Conservation (phyloP, 176 grass and related monocot species). For the Dactylis glomerata region DNA sequence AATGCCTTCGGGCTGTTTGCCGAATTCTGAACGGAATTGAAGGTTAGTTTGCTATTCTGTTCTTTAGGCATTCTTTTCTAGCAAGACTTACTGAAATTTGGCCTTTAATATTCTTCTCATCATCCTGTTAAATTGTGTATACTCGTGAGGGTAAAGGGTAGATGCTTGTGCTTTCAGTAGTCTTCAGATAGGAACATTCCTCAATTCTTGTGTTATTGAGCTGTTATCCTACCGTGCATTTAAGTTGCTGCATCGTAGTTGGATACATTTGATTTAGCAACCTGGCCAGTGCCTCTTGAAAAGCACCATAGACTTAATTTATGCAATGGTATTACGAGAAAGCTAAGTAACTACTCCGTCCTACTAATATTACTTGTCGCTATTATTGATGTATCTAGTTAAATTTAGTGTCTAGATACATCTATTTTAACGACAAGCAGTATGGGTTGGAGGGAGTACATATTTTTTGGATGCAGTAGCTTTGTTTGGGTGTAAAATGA, state of each 20-base stretch:
- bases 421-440: no score
- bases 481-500: neutral
- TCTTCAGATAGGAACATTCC: neutral
- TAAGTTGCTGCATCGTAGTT: neutral
- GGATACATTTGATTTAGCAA: neutral
- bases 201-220: neutral
- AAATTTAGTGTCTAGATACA: no score
- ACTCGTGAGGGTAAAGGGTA: neutral
- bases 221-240: neutral
- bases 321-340: neutral
- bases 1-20: conserved; percentile 38
- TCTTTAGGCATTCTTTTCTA: neutral
- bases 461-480: neutral
- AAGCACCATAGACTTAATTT: neutral
- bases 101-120: neutral
- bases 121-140: neutral
- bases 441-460: no score
- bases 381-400: no score
- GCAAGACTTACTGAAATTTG: neutral
- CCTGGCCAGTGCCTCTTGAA: neutral
- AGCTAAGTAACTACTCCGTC: neutral
- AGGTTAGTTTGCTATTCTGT: conserved; percentile 36
- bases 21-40: conserved; percentile 54
- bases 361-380: no score
- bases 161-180: neutral